These are phyloP conservation scores for Xylaria sp. DNA, from an alignment of 2,329 filamentous ascomycete species.

Conservation along the genomic window DNA sequence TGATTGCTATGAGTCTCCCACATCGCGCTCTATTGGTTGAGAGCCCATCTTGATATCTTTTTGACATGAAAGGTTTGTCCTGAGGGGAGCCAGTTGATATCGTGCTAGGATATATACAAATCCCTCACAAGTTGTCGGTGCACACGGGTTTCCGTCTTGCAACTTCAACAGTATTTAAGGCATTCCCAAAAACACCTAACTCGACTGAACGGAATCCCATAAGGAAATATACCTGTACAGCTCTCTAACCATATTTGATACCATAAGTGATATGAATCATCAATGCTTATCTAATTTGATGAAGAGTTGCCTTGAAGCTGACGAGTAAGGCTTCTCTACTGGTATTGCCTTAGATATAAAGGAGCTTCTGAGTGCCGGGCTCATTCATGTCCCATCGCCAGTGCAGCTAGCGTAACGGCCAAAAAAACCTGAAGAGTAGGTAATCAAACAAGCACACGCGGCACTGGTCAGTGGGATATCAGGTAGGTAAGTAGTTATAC, in stretches of 20 bases:
- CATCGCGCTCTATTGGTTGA: background rate
- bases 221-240: background rate
- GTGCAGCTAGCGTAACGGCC: background rate
- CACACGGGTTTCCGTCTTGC: background rate
- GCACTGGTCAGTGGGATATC: background rate
- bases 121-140: background rate
- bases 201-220: background rate
- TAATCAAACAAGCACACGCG: background rate
- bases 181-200: background rate
- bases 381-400: background rate
- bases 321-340: background rate
- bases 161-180: background rate
- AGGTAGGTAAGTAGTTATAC: too few relatives aligned
- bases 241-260: background rate
- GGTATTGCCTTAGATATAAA: background rate
- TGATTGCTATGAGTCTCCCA: constrained; percentile 5
- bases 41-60: background rate
- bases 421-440: background rate
- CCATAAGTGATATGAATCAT: background rate
- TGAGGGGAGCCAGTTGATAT: background rate
- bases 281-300: background rate
- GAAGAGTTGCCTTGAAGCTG: background rate
- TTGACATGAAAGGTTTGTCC: background rate
- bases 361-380: background rate
- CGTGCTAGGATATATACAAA: background rate